Percentiles rank a stretch among this genome's conserved stretches.
Conservation (phyloP, 805 yeast species). For the Zygosaccharomyces pseudorouxii region DNA sequence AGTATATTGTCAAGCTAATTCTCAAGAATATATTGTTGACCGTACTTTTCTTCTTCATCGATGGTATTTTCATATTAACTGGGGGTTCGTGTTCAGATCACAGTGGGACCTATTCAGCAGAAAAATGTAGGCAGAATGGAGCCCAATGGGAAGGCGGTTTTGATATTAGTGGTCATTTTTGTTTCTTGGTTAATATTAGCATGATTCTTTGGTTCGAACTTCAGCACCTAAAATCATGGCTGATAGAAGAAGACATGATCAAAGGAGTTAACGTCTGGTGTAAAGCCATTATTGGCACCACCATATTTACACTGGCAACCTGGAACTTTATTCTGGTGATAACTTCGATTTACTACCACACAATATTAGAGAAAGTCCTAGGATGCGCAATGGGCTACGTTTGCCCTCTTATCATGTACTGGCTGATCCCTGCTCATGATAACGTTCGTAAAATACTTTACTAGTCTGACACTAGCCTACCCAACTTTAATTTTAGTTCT, state of each 20-base stretch:
- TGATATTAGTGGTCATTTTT: slow-evolving; percentile 52
- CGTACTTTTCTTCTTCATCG: slow-evolving; percentile 31
- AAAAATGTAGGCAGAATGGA: slow-evolving; percentile 27
- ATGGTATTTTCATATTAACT: slow-evolving; percentile 30
- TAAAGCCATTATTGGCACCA: slow-evolving; percentile 5
- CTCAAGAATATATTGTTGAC: slow-evolving; percentile 26
- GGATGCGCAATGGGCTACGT: slow-evolving; percentile 64
- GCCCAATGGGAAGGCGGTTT: slow-evolving; percentile 48
- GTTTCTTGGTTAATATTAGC: slow-evolving; percentile 42
- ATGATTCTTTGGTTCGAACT: slow-evolving; percentile 40
- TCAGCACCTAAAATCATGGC: slow-evolving; percentile 10
- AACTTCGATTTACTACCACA: slow-evolving; percentile 82
- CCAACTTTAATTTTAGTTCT: slow-evolving; percentile 18
- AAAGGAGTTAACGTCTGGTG: slow-evolving; percentile 3
- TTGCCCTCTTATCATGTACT: slow-evolving; percentile 46
- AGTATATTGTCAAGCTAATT: slow-evolving; percentile 25
- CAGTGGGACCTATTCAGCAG: slow-evolving; percentile 30
- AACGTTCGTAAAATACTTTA: slow-evolving; percentile 9
- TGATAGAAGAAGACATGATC: slow-evolving; percentile 12
- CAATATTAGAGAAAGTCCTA: slow-evolving; percentile 63
- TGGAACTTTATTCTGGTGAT: slow-evolving; percentile 62
- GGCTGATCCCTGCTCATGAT: slow-evolving; percentile 19
- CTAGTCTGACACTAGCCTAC: slow-evolving; percentile 10
- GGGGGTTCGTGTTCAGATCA: slow-evolving; percentile 34
- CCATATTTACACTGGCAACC: slow-evolving; percentile 20